Evolutionary conservation across 495 filamentous ascomycete genomes (phyloP).

Genomic region (Xylaria curta): DNA sequence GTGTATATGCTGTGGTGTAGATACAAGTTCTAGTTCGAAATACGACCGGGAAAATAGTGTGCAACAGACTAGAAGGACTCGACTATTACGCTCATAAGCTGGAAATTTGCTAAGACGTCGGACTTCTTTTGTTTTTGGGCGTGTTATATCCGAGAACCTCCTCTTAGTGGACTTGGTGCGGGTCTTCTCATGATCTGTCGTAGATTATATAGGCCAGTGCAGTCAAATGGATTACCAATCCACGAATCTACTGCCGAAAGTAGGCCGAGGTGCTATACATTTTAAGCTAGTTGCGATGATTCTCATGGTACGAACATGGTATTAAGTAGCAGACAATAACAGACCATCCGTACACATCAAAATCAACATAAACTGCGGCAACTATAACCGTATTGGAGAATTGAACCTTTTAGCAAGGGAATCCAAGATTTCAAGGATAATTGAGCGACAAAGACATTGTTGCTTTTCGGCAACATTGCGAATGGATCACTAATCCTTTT

Average conservation of each 20-base stretch:
- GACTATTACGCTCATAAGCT: neutral
- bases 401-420: neutral
- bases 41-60: neutral
- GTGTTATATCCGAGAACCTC: constrained; percentile 19
- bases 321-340: neutral
- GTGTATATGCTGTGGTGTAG: constrained; percentile 7
- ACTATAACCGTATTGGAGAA: neutral
- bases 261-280: neutral
- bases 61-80: neutral
- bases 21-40: constrained; percentile 1
- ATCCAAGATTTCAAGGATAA: neutral
- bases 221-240: constrained; percentile 24
- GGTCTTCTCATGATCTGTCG: constrained; percentile 18
- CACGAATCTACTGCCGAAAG: constrained; percentile 1
- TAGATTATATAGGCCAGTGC: constrained; percentile 7
- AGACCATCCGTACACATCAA: neutral
- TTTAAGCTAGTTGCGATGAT: neutral
- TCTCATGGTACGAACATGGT: neutral
- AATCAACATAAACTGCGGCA: neutral
- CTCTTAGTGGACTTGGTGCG: constrained; percentile 25
- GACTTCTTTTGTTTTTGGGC: constrained; percentile 9
- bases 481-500: neutral
- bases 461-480: neutral
- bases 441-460: neutral
- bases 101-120: neutral